These are phyloP conservation scores for Trichocladium uniseriatum DNA, from an alignment of 495 filamentous ascomycete species.

Conservation along the genomic window DNA sequence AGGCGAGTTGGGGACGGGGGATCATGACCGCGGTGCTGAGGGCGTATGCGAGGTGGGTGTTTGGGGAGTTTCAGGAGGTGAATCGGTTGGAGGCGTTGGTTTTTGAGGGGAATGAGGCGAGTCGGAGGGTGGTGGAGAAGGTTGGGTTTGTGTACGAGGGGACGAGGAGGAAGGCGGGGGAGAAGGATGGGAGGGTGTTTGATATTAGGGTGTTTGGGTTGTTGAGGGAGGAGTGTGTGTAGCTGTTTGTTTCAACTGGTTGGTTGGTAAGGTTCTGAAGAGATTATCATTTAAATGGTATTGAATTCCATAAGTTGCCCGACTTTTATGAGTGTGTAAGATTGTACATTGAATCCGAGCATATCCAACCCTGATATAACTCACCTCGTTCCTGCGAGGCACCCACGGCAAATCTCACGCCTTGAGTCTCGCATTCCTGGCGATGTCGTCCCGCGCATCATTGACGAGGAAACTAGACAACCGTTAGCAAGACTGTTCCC, in stretches of 20 bases:
- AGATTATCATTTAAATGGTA: no score
- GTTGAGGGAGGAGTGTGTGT: slow-evolving; percentile 27
- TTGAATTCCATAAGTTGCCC: no score
- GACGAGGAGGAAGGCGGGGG: slow-evolving; percentile 24
- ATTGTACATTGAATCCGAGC: no score
- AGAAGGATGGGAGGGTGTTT: slow-evolving; percentile 26
- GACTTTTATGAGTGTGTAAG: no score
- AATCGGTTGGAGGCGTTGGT: slow-evolving; percentile 27
- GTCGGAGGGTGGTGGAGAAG: slow-evolving; percentile 26
- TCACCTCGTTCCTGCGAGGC: no score
- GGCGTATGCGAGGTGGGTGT: slow-evolving; percentile 27
- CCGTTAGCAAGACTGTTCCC: neutral
- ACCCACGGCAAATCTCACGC: slow-evolving; percentile 8
- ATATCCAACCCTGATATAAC: no score
- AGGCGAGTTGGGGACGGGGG: slow-evolving; percentile 31
- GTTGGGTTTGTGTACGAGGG: slow-evolving; percentile 34
- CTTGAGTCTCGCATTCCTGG: slow-evolving; percentile 32
- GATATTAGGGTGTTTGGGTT: slow-evolving; percentile 26
- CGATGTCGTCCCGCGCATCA: slow-evolving; percentile 68
- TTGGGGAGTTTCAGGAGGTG: slow-evolving; percentile 23
- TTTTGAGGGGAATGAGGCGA: slow-evolving; percentile 26
- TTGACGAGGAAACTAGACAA: slow-evolving; percentile 60
- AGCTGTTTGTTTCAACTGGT: no score
- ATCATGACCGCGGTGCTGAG: slow-evolving; percentile 23
- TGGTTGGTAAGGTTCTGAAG: neutral